Evolutionary conservation across 1,284 basidiomycete species (phyloP), one percentile per base, ranked within the genome.

Genomic region (Polyporus tsugae): DNA sequence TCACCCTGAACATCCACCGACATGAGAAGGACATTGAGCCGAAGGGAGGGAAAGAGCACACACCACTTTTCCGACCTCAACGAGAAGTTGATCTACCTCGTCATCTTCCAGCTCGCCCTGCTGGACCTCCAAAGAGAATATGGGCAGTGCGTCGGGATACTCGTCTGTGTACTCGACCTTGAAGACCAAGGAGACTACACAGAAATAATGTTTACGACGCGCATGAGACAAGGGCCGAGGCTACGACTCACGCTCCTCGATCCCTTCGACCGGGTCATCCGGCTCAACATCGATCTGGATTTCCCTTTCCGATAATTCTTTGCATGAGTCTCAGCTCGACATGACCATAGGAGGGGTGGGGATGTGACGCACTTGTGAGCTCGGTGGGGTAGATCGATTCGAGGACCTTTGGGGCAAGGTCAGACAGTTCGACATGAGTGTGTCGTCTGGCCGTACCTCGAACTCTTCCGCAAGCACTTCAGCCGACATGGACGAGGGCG

Each of bases 371-470:
- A 97, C 96, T 93, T 78, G 93, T 90, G 70, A 98, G 85, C 81
- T 99, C 97, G 75, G 95, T 92, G 10, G 96, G 93, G 81, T 97
- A 99, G 80, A 99, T 99, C 29, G 95, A 93, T 83, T 97, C 96
- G 74, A 99, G 89, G 35, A 98, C 96, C 93, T 97, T 78, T 2
- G 65, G 17, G 39, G 66, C 61, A 15, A 66, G 57, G 68, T 70
- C 44, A 62, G 44, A 63, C 10, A 19, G 11, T 35, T 41, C 9
- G 60, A 53, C 42, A 41, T 74, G 49, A 65, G 64, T 44, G 41
- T 35, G 52, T n/a, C 35, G 17, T 38, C 49, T 36, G 53, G 41
- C 67, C 75, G 67, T 75, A 96, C 96, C 89, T 98, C 96, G 74
- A 96, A 90, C 81, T 98, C 96, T 82, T 97, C 96, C 64, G 86